Evolutionary conservation across 2,329 filamentous ascomycete genomes (phyloP).

Genomic region (Phialophora expanda): DNA sequence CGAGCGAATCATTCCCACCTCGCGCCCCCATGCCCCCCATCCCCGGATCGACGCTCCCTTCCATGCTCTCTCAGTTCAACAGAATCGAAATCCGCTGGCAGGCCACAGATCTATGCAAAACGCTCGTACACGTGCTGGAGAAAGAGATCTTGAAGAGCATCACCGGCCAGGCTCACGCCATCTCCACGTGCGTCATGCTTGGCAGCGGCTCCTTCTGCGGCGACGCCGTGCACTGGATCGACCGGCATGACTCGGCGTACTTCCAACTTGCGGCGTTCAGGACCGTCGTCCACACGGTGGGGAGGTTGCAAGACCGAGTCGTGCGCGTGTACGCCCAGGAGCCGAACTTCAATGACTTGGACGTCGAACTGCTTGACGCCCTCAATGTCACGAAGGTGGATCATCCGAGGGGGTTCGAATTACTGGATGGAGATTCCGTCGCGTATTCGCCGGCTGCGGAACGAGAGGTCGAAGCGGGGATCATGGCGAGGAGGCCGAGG

Average conservation of each 20-base stretch:
- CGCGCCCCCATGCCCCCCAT: constrained; percentile 10
- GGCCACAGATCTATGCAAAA: constrained; percentile 16
- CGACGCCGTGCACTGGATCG: constrained; percentile 28
- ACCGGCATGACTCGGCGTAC: constrained; percentile 30
- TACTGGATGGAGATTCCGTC: constrained; percentile 57
- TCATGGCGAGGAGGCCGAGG: constrained; percentile 22
- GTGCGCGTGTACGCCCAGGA: constrained; percentile 55
- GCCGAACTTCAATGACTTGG: constrained; percentile 58
- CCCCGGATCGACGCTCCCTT: constrained; percentile 14
- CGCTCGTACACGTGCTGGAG: constrained; percentile 8
- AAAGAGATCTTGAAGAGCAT: constrained; percentile 5
- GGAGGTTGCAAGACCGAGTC: constrained; percentile 12
- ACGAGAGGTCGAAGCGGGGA: constrained; percentile 26
- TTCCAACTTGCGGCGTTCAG: constrained; percentile 34
- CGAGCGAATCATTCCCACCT: not conserved
- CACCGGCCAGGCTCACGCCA: not conserved
- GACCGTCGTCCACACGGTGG: constrained; percentile 21
- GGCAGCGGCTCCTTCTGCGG: constrained; percentile 35
- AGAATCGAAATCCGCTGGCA: constrained; percentile 18
- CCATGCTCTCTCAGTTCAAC: constrained; percentile 22
- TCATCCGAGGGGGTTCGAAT: constrained; percentile 59
- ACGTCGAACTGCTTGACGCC: constrained; percentile 46
- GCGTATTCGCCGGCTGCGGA: constrained; percentile 67
- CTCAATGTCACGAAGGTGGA: constrained; percentile 48
- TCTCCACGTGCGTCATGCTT: constrained; percentile 30